Conservation (phyloP, 1,284 basidiomycete species). For the Leccinum angustisporum region DNA sequence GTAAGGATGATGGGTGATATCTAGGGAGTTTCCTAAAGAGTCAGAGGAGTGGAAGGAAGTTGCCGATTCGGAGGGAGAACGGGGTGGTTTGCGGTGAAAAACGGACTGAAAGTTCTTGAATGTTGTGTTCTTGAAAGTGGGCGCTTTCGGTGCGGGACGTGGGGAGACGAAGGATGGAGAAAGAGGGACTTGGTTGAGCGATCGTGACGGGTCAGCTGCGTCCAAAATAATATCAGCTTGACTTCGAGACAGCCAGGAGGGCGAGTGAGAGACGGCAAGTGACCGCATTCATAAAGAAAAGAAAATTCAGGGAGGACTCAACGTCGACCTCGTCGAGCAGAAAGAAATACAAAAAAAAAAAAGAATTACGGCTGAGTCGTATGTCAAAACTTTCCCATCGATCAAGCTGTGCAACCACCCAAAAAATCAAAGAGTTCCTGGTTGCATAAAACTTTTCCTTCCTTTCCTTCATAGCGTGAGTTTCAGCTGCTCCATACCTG, state of each 20-base stretch:
- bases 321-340: neutral
- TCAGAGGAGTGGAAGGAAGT: slow-evolving; percentile 39
- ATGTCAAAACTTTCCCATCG: slow-evolving; percentile 2
- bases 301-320: neutral
- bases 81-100: slow-evolving; percentile 24
- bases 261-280: slow-evolving; percentile 10
- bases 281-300: slow-evolving; percentile 21
- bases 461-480: neutral
- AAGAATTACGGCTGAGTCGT: neutral
- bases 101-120: neutral
- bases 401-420: neutral
- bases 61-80: slow-evolving; percentile 32
- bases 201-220: slow-evolving; percentile 17
- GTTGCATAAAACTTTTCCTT: neutral
- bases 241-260: slow-evolving; percentile 24
- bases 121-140: slow-evolving; percentile 24
- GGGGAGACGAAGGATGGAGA: slow-evolving; percentile 45
- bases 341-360: neutral
- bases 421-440: neutral
- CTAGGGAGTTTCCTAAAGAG: slow-evolving; percentile 21
- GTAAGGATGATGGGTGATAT: slow-evolving; percentile 41
- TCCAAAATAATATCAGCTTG: slow-evolving; percentile 14
- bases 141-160: slow-evolving; percentile 39
- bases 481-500: too few species aligned
- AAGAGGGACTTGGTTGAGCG: slow-evolving; percentile 36